Evolutionary conservation across 106 monocot species (phyloP), one percentile per base, ranked within the genome.

Genomic region (Hemerocallis citrina): DNA sequence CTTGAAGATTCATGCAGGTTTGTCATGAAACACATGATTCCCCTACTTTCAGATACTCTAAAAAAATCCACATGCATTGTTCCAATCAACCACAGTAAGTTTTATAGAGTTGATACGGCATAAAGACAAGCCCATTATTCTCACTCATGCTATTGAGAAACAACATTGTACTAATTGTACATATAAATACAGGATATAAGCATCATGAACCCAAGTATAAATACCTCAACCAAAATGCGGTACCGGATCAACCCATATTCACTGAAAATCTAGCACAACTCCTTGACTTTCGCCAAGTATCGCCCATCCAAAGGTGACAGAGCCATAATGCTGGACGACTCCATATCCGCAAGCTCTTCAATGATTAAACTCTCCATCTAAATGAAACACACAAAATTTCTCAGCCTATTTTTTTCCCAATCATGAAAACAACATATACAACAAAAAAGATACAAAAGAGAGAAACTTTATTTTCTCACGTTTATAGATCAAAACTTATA

Each of bases 261-360:
- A 38, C 93, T 88, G 63, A 88, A 93, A 52, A 81, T 74, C 1
- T 75, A 74, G 46, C 20, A 20, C 46, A 46, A 45, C 35, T 75
- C 77, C 66, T 74, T 81, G 34, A 77, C 68, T 38, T 76, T 83
- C 43, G 71, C 73, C 17, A 24, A 55, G 33, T 95, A 90, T 7
- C 95, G 82, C 5, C 95, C 95, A 54, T 95, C 95, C 60, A 95
- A 64, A 47, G 95, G 95, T 14, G 89, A 95, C 48, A 95, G 39
- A 59, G 71, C 71, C 58, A 77, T 89, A 70, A 76, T 64, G 65
- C 77, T 84, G 43, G 72, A 72, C 8, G 73, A 54, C 20, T 66
- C 70, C 51, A 27, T 23, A 31, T 52, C 66, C 23, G 15, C 25
- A 61, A 67, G 40, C 45, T 73, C 65, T 29, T 69, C 48, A n/a